phyloP scores from a whole-genome alignment of 1,284 basidiomycete species.

The Ceratobasidium sp. region DNA sequence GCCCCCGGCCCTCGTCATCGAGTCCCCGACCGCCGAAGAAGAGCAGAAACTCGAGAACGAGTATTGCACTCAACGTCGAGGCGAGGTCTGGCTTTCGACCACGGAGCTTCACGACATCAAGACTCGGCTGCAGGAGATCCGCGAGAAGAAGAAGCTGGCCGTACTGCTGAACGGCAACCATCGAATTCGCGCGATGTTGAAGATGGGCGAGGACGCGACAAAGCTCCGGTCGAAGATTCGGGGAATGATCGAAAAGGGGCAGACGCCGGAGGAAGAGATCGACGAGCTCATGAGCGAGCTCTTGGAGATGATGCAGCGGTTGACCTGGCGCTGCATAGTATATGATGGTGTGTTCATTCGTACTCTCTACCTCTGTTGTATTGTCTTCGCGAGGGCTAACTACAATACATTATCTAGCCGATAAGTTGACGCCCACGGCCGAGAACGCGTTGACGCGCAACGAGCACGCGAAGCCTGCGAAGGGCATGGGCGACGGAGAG shows the following conservation, averaged over 20 bases:
- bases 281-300: background rate
- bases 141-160: no score
- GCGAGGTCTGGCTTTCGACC: background rate
- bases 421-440: background rate
- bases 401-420: background rate
- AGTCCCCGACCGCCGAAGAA: background rate
- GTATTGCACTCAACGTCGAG: background rate
- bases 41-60: background rate
- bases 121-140: background rate
- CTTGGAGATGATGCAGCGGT: background rate
- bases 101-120: background rate
- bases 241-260: background rate
- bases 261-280: background rate
- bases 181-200: constrained; percentile 2
- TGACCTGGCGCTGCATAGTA: background rate
- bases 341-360: background rate
- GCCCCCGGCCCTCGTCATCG: background rate
- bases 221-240: background rate
- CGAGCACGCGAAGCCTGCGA: background rate
- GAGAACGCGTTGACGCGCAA: background rate
- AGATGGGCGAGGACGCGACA: background rate
- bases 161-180: background rate
- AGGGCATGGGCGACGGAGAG: constrained; percentile 1
- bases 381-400: background rate
- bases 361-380: background rate